Percentiles rank a stretch among this genome's conserved stretches.
Evolutionary conservation across 2,329 filamentous ascomycete species (phyloP).

Genomic region (Byssothecium circinans): DNA sequence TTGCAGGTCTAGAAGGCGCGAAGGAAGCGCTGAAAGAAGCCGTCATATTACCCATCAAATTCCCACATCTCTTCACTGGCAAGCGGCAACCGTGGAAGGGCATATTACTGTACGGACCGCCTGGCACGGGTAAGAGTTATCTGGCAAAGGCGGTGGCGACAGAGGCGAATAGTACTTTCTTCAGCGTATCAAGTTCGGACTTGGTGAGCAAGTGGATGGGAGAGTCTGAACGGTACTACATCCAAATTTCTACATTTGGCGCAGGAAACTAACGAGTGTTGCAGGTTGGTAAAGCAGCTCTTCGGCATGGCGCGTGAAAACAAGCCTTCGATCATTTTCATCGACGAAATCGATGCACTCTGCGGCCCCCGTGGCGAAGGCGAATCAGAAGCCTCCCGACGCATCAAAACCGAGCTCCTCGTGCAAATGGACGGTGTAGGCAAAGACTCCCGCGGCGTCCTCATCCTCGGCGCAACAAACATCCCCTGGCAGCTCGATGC

Average conservation of each 20-base stretch:
- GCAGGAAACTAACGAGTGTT: constrained; percentile 7
- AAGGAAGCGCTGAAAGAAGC: constrained; percentile 98
- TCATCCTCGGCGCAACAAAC: constrained; percentile 95
- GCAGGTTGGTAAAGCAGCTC: constrained; percentile 87
- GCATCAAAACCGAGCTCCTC: constrained; percentile 97
- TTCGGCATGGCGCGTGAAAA: constrained; percentile 99
- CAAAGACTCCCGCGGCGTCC: constrained; percentile 88
- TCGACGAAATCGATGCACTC: constrained; percentile 95
- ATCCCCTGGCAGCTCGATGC: constrained; percentile 98
- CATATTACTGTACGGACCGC: constrained; percentile 92
- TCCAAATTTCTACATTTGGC: not conserved
- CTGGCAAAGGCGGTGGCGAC: constrained; percentile 96
- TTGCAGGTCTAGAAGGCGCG: constrained; percentile 87
- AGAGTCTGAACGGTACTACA: constrained; percentile 87
- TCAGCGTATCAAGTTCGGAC: constrained; percentile 96
- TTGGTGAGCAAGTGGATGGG: constrained; percentile 99
- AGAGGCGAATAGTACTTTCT: constrained; percentile 98
- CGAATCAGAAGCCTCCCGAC: constrained; percentile 93
- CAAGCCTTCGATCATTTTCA: constrained; percentile 97
- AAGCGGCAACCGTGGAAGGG: constrained; percentile 99
- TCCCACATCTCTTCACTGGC: constrained; percentile 92
- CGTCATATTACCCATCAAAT: constrained; percentile 96
- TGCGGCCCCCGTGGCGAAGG: constrained; percentile 92
- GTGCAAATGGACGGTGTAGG: constrained; percentile 99
- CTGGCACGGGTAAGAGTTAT: constrained; percentile 97